These are phyloP conservation scores for Juglanconis sp. DNA, from an alignment of 2,329 filamentous ascomycete genomes.

Conservation along the genomic window DNA sequence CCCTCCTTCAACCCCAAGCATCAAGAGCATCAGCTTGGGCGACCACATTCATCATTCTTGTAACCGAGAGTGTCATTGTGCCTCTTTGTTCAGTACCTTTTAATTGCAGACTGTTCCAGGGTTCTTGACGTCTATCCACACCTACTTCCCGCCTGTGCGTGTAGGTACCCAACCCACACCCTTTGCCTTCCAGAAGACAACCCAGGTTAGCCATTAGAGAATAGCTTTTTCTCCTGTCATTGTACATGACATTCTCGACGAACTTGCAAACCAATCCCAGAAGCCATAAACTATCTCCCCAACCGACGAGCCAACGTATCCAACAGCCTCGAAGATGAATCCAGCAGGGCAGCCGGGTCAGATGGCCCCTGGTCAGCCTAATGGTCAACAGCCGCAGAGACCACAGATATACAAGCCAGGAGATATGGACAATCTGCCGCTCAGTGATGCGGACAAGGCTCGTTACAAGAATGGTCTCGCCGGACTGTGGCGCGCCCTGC, in stretches of 20 bases:
- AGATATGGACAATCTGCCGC: slow-evolving; percentile 47
- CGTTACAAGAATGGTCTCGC: slow-evolving; percentile 59
- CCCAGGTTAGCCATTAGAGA: too few relatives aligned
- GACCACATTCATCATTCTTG: background rate
- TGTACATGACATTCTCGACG: too few relatives aligned
- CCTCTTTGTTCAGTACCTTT: background rate
- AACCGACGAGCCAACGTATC: background rate
- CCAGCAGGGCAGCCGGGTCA: slow-evolving; percentile 20
- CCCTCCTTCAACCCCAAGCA: background rate
- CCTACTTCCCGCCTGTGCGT: too few relatives aligned
- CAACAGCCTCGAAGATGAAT: slow-evolving; percentile 8
- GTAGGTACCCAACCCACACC: too few relatives aligned
- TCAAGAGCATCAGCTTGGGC: background rate
- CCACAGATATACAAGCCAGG: slow-evolving; percentile 47
- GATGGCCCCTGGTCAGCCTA: slow-evolving; percentile 18
- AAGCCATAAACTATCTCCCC: background rate
- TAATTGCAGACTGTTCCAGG: too few relatives aligned
- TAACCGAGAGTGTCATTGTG: background rate
- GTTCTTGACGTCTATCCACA: too few relatives aligned
- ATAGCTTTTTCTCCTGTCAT: too few relatives aligned
- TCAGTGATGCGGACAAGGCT: slow-evolving; percentile 52
- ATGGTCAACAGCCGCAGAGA: slow-evolving; percentile 19
- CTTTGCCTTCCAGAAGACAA: too few relatives aligned
- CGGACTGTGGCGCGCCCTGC: slow-evolving; percentile 51
- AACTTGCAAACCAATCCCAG: background rate